A percentile compares a stretch with the other conserved stretches of the same genome.
Evolutionary conservation across 345 rosid species (phyloP).

Genomic region (Noccaea caerulescens): DNA sequence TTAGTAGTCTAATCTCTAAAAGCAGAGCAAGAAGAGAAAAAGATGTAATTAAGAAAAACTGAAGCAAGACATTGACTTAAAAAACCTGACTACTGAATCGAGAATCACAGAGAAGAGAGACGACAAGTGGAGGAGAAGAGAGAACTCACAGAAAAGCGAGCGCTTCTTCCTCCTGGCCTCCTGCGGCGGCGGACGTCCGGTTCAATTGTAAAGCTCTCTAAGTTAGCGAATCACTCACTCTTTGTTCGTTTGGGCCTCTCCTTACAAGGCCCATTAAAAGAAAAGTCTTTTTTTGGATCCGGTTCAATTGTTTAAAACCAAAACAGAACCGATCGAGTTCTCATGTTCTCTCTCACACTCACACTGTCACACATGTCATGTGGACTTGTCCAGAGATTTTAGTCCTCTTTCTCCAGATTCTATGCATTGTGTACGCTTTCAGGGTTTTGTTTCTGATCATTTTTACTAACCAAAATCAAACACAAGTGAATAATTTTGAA

Average conservation of each 20-base stretch:
- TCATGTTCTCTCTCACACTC: too few species aligned
- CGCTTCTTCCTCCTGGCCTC: conserved; percentile 8
- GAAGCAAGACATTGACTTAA: too few species aligned
- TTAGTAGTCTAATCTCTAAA: too few species aligned
- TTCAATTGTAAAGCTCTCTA: neutral
- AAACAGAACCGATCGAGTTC: neutral
- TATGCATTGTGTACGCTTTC: too few species aligned
- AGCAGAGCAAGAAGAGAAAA: too few species aligned
- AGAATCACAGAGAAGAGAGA: conserved; percentile 4
- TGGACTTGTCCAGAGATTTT: too few species aligned
- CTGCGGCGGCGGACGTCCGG: neutral
- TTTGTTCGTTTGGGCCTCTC: conserved; percentile 1
- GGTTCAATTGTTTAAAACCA: neutral
- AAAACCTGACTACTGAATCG: neutral
- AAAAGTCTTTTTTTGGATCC: neutral
- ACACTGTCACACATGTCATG: too few species aligned
- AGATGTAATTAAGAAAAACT: too few species aligned
- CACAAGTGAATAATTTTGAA: neutral
- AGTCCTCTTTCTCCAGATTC: too few species aligned
- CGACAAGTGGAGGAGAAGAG: neutral
- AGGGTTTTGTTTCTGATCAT: too few species aligned
- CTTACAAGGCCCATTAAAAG: neutral
- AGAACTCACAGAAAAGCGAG: conserved; percentile 8
- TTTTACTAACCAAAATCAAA: neutral
- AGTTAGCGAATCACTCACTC: neutral